Evolutionary conservation across 163 green algal genomes (phyloP).

Genomic region (Chlamydomonas reinhardtii): DNA sequence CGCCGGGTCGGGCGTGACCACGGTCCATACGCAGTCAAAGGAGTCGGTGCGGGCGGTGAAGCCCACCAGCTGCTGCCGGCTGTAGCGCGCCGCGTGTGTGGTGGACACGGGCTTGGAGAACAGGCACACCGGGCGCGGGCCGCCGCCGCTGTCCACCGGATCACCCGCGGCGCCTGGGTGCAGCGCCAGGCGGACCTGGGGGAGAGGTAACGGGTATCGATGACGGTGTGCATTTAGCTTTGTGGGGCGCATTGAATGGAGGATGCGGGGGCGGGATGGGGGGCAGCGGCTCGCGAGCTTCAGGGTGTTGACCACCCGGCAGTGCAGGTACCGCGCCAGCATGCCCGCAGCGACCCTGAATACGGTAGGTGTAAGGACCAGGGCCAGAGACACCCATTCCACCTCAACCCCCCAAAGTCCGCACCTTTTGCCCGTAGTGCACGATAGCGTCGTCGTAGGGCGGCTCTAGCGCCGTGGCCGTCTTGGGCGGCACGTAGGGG

Average conservation of each 20-base stretch:
- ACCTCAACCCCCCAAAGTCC: too few species aligned
- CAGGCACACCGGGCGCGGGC: slow-evolving; percentile 53
- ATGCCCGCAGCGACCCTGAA: too few species aligned
- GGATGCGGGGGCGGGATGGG: too few species aligned
- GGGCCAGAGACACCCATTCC: too few species aligned
- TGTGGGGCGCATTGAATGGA: too few species aligned
- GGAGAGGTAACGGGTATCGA: background rate
- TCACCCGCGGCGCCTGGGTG: slow-evolving; percentile 33
- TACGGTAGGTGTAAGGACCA: too few species aligned
- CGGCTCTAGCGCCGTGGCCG: slow-evolving; percentile 53
- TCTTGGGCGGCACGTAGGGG: slow-evolving; percentile 58
- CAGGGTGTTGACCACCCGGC: too few species aligned
- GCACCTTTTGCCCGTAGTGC: slow-evolving; percentile 66
- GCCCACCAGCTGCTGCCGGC: slow-evolving; percentile 70
- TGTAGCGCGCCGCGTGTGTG: slow-evolving; percentile 68
- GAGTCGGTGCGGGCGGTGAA: slow-evolving; percentile 51
- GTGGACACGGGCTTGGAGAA: slow-evolving; percentile 66
- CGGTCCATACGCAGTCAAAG: slow-evolving; percentile 69
- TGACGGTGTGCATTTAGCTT: background rate
- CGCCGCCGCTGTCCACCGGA: slow-evolving; percentile 25
- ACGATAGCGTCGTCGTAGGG: slow-evolving; percentile 59
- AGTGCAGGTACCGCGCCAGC: too few species aligned
- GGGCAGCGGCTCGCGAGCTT: too few species aligned
- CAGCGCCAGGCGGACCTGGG: slow-evolving; percentile 44
- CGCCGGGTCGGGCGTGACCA: slow-evolving; percentile 61